Base-by-base conservation (phyloP, 306 rosid species). In the Albizia julibrissin region DNA sequence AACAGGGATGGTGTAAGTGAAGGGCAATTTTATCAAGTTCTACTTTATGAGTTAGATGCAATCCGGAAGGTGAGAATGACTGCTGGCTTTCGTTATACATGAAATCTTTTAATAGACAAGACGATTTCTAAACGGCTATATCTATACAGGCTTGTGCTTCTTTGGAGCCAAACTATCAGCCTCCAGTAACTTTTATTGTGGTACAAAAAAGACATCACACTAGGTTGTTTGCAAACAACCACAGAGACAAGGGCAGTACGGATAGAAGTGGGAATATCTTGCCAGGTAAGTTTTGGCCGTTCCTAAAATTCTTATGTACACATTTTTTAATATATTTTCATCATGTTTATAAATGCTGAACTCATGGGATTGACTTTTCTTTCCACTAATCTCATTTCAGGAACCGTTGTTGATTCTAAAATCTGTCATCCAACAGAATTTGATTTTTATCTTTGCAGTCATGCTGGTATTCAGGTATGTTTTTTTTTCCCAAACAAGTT, bases 361-460 rank as follows among this genome's bases (percentile, higher is more conserved):
- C 50, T 42, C 29, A 62, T 33, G 33, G 65, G 22, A 66, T 21
- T 56, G 50, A 24, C 54, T 1, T 82, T 52, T 79, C 75, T 69
- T 76, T 50, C 74, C 74, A 52, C 27, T 33, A 33, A 62, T 79
- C 66, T 31, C 77, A 44, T 74, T 86, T 74, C 89, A 94, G 98
- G 98, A 39, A 94, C 97, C 7, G 98, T 94, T 44, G 93, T 94
- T 52, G 98, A 94, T 81, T 39, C 98, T 22, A 94, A 91, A 85
- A 94, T 94, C 79, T 94, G 98, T 73, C 98, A 94, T 85, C 98
- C 98, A 27, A 89, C 98, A 26, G 98, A 92, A 79, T 91, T 91
- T 81, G 97, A 94, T 89, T 94, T 94, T 81, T 94, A 94, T 86
- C 98, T 94, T 74, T 94, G 98, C 86, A 94, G 98, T 85, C 98